Evolutionary conservation across 495 filamentous ascomycete genomes (phyloP), one percentile per base, ranked within the genome.

Genomic region (Penicillium bovifimosum): DNA sequence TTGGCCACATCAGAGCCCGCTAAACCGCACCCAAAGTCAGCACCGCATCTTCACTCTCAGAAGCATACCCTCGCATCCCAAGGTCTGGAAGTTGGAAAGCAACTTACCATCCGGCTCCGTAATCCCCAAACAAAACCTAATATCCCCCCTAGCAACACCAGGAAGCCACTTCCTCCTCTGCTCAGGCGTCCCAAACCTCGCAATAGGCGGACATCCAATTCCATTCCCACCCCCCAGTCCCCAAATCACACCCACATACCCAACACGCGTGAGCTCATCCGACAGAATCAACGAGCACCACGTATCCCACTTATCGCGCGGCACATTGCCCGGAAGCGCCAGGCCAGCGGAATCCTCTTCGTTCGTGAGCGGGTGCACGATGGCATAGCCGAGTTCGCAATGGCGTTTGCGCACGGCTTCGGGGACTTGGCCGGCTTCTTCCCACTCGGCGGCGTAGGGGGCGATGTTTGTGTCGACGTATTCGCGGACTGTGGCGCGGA

Each of bases 141-240:
- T 66, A 39, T 72, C 69, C 24, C 77, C 75, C 41, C 46, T 67
- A 14, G 76, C 75, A 50, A 81, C 70, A 17, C 63, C 67, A 9
- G 78, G 78, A 20, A 81, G 62, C 70, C 73, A 81, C 28, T 64
- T 61, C 7, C 52, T 57, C 55, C 77, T 73, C 60, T 80, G 77
- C 59, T 72, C 66, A 9, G 60, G 54, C 18, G 71, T 80, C 13
- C 78, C 78, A 55, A 78, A 79, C 42, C 72, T 67, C 20, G 76
- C 75, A 58, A 80, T 61, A 10, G 77, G 76, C n/a, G 79, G 79
- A 59, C 73, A 74, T 14, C 78, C 78, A 54, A 82, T 80, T 5
- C 57, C 62, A 63, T 76, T 80, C 0, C 70, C 78, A 32, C 73
- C 77, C n/a, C 74, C 75, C 31, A 81, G 62, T 1, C 73, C 74